phyloP scores from a whole-genome alignment of 805 yeast species.

The Zygosaccharomyces siamensis region DNA sequence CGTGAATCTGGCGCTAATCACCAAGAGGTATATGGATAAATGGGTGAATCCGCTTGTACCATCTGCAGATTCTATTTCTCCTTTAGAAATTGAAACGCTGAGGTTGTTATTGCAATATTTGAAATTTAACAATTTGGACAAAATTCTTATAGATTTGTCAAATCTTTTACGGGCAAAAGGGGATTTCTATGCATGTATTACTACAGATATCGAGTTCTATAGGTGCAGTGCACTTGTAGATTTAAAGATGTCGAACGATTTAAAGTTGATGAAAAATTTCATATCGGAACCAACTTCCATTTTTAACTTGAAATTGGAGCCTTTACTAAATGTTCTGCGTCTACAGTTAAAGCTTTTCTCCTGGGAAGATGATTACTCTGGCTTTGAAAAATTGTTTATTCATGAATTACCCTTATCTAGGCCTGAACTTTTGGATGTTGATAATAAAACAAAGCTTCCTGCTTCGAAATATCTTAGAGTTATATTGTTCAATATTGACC shows the following conservation, averaged over 20 bases:
- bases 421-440: slow-evolving; percentile 25
- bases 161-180: slow-evolving; percentile 4
- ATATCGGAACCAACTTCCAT: not conserved
- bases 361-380: slow-evolving; percentile 15
- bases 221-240: slow-evolving; percentile 15
- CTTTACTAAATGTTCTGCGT: slow-evolving; percentile 11
- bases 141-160: slow-evolving; percentile 14
- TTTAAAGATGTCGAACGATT: slow-evolving; percentile 17
- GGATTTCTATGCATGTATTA: slow-evolving; percentile 11
- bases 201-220: slow-evolving; percentile 8
- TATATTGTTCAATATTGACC: slow-evolving; percentile 28
- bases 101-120: slow-evolving; percentile 24
- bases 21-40: slow-evolving; percentile 29
- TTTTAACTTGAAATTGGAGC: slow-evolving; percentile 13
- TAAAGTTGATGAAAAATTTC: not conserved
- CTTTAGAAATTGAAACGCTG: slow-evolving; percentile 25
- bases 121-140: slow-evolving; percentile 26
- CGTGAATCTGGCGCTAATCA: slow-evolving; percentile 31
- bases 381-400: slow-evolving; percentile 21
- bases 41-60: slow-evolving; percentile 24
- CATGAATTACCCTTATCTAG: slow-evolving; percentile 13
- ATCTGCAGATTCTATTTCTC: slow-evolving; percentile 10
- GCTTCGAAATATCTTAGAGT: slow-evolving; percentile 22
- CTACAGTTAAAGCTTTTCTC: slow-evolving; percentile 7
- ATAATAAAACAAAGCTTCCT: slow-evolving; percentile 21